Evolutionary conservation across 257 asterid genomes (phyloP).

Genomic region (Thymus mandschuricus): DNA sequence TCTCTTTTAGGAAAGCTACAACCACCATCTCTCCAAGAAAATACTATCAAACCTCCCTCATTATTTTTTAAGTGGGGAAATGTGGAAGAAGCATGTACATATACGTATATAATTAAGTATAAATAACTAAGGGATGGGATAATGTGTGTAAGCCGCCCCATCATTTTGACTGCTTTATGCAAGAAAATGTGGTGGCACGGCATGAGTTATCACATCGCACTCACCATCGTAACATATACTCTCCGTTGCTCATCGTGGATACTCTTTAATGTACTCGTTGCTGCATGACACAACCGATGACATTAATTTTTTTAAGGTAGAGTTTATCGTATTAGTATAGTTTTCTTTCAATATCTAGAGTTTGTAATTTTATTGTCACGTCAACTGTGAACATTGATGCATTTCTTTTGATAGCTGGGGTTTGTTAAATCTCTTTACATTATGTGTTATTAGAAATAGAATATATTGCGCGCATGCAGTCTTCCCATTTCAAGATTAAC

Average conservation of each 20-base stretch:
- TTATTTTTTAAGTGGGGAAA: too few species aligned
- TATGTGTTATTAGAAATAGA: constrained; percentile 13
- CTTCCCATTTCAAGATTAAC: constrained; percentile 19
- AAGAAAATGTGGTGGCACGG: neutral
- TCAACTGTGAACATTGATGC: too few species aligned
- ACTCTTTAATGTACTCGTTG: too few species aligned
- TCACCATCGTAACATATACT: neutral
- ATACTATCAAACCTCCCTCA: neutral
- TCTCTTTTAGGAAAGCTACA: constrained; percentile 40
- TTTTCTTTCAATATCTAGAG: too few species aligned
- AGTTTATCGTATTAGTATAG: too few species aligned
- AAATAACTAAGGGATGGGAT: neutral
- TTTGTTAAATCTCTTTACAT: neutral
- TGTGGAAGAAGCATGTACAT: too few species aligned
- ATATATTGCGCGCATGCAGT: constrained; percentile 5
- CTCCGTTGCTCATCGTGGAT: too few species aligned
- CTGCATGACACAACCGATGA: too few species aligned
- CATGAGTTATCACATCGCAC: constrained; percentile 30
- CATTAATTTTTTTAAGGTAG: too few species aligned
- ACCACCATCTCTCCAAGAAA: neutral
- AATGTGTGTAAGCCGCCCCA: neutral
- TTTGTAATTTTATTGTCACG: too few species aligned
- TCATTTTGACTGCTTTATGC: neutral
- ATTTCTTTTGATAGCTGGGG: too few species aligned
- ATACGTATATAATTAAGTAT: too few species aligned